Evolutionary conservation across 352 stramenopile species (phyloP), one percentile per base, ranked within the genome.

Genomic region (Thalassiosira hispida): DNA sequence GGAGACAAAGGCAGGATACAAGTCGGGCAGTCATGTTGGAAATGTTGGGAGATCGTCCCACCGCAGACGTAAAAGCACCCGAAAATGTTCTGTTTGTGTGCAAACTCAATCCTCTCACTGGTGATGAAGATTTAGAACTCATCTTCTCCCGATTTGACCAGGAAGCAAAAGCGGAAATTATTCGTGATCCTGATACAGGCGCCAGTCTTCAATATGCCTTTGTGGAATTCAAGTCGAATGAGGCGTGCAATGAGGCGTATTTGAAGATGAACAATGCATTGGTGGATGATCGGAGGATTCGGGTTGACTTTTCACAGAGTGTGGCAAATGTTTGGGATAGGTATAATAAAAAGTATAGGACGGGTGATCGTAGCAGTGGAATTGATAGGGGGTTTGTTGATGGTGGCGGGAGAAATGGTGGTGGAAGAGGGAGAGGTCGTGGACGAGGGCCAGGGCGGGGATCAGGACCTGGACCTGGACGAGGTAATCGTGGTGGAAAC

Each of bases 241-340:
- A 97, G 52, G 90, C 97, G 72, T 98, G 96, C 62, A 88, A 92
- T 29, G 92, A 98, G 82, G 98, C 98, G 7, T 99, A 98, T 83
- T 97, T 98, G 69, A 99, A 99, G 93, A 99, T 99, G 98, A 99
- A 99, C 89, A 99, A 99, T 90, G 97, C 98, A 11, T 83, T 99
- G 23, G 94, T 99, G 18, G 98, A 99, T 88, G 97, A 99, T 81
- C 93, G 97, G 18, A 94, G 97, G 31, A 97, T 97, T 60, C 87
- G 94, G 35, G 95, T 98, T 52, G 97, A 99, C 84, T 99, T 99
- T 67, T 98, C 92, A 73, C 98, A 99, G 79, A 98, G 95, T 29
- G 97, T 99, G 0, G 95, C 96, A 5, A 99, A 99, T 81, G 85
- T 99, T 5, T 99, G 97, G 97, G 97, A 98, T 85, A 94, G 78